A percentile compares a stretch with the other conserved stretches of the same genome.
phyloP scores from a whole-genome alignment of 129 eudicot genomes.

The Pseudognaphalium luteoalbum region DNA sequence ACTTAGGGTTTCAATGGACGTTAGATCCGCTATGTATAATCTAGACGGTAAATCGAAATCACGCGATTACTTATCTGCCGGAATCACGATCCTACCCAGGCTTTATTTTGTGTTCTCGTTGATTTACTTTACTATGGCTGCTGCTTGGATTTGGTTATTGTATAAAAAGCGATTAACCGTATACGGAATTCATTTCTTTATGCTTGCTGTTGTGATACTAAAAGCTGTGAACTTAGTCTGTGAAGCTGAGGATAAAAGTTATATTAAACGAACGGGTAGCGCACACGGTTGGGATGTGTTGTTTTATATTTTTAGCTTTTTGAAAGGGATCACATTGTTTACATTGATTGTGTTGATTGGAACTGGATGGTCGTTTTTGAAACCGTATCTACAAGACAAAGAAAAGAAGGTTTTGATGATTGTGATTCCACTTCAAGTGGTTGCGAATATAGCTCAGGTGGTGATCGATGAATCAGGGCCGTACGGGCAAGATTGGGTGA shows the following conservation, averaged over 20 bases:
- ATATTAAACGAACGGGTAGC: constrained; percentile 67
- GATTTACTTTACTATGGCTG: constrained; percentile 39
- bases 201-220: constrained; percentile 72
- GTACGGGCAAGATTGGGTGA: constrained; percentile 65
- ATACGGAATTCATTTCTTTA: constrained; percentile 65
- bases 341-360: constrained; percentile 81
- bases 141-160: constrained; percentile 51
- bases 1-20: constrained; percentile 57
- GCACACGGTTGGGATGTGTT: constrained; percentile 92
- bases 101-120: constrained; percentile 58
- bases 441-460: constrained; percentile 79
- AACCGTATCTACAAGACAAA: constrained; percentile 75
- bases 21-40: constrained; percentile 72
- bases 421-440: constrained; percentile 80
- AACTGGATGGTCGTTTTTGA: constrained; percentile 91
- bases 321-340: constrained; percentile 69
- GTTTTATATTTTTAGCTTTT: constrained; percentile 75
- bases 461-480: constrained; percentile 82
- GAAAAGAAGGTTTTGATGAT: constrained; percentile 92
- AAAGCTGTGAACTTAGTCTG: constrained; percentile 72
- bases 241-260: constrained; percentile 82
- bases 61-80: constrained; percentile 78
- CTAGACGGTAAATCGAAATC: constrained; percentile 42
- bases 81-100: constrained; percentile 60
- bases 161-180: constrained; percentile 61